Evolutionary conservation across 1,284 basidiomycete species (phyloP).

Genomic region (Anthracocystis panici-leucophaei): DNA sequence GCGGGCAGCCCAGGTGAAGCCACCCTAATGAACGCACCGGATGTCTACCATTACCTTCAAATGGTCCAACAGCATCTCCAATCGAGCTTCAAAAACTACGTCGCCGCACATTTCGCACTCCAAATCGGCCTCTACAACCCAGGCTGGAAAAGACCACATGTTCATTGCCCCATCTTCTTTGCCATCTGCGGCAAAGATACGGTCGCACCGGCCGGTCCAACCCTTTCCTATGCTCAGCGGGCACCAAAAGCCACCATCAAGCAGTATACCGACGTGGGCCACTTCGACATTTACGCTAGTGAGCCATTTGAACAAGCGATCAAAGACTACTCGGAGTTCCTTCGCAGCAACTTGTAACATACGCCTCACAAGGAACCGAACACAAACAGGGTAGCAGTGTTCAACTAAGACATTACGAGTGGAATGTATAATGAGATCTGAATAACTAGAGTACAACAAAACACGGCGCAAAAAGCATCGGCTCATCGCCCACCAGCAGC

Average conservation of each 20-base stretch:
- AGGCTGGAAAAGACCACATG: conserved; percentile 45
- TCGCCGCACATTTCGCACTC: conserved; percentile 55
- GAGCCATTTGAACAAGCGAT: conserved; percentile 49
- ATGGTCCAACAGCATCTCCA: conserved; percentile 31
- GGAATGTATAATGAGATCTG: background rate
- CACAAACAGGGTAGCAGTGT: too few species aligned
- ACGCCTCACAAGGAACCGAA: too few species aligned
- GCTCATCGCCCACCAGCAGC: conserved; percentile 9
- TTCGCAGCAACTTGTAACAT: conserved; percentile 21
- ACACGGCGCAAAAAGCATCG: background rate
- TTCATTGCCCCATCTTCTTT: conserved; percentile 61
- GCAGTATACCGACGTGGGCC: conserved; percentile 51
- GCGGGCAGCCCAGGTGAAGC: conserved; percentile 46
- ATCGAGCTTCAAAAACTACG: conserved; percentile 14
- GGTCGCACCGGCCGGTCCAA: conserved; percentile 51
- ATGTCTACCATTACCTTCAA: conserved; percentile 15
- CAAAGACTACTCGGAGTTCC: conserved; percentile 51
- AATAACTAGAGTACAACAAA: background rate
- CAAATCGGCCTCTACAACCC: conserved; percentile 52
- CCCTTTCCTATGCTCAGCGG: conserved; percentile 49
- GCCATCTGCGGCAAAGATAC: conserved; percentile 61
- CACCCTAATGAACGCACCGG: conserved; percentile 55
- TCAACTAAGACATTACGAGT: too few species aligned
- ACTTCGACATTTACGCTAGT: conserved; percentile 62
- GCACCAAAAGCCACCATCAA: conserved; percentile 50